phyloP scores from a whole-genome alignment of 495 filamentous ascomycete species.

The Aspergillus carlsbadensis region DNA sequence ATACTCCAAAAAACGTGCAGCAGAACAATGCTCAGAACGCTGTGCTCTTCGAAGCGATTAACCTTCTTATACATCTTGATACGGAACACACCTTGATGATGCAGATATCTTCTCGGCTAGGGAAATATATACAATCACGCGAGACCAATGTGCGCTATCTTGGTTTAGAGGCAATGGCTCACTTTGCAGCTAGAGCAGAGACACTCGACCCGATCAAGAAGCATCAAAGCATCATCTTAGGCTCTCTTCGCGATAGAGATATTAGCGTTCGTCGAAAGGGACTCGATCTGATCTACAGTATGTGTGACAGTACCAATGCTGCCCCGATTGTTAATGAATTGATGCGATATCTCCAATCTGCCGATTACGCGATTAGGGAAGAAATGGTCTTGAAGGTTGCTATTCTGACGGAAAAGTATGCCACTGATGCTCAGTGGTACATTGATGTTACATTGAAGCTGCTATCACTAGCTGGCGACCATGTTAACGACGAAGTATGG shows the following conservation, averaged over 20 bases:
- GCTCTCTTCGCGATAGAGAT: conserved; percentile 90
- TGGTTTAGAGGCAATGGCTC: conserved; percentile 96
- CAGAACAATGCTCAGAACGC: conserved; percentile 99
- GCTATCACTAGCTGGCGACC: conserved; percentile 94
- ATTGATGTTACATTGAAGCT: conserved; percentile 95
- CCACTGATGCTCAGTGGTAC: conserved; percentile 98
- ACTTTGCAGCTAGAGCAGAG: conserved; percentile 91
- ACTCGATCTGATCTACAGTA: conserved; percentile 96
- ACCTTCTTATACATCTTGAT: conserved; percentile 97
- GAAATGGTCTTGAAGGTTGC: conserved; percentile 99
- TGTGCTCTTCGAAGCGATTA: conserved; percentile 97
- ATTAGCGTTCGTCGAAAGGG: conserved; percentile 97
- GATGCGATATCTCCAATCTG: conserved; percentile 89
- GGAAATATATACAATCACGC: conserved; percentile 93
- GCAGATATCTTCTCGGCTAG: conserved; percentile 90
- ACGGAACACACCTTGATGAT: conserved; percentile 95
- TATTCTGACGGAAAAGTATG: conserved; percentile 97
- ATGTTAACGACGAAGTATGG: conserved; percentile 99
- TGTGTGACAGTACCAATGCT: conserved; percentile 95
- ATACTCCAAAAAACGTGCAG: conserved; percentile 97
- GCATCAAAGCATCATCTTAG: conserved; percentile 93
- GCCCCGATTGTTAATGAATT: conserved; percentile 91
- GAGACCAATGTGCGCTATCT: conserved; percentile 99
- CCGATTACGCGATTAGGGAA: conserved; percentile 95
- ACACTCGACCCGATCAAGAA: conserved; percentile 97